Evolutionary conservation across 2,329 filamentous ascomycete species (phyloP).

Genomic region (Cercospora sesami): DNA sequence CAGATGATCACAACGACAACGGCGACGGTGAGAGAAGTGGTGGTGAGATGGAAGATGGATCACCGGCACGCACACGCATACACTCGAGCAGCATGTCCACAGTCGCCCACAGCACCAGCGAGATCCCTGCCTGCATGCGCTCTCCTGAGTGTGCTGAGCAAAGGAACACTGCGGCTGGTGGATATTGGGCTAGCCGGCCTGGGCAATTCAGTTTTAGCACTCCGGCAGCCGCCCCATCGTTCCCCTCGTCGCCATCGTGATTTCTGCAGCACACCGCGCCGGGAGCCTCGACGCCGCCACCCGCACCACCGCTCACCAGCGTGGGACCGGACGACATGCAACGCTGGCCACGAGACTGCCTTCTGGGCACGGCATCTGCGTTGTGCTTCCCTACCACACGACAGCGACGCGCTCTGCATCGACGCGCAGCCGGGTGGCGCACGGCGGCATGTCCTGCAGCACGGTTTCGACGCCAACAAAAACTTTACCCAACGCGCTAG

Average conservation of each 20-base stretch:
- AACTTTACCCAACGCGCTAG: constrained; percentile 1
- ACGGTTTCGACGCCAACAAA: constrained; percentile 23
- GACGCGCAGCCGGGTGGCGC: constrained; percentile 3
- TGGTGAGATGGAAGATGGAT: not conserved
- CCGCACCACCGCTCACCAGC: not conserved
- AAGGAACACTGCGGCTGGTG: not conserved
- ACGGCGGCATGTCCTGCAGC: constrained; percentile 8
- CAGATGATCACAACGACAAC: not conserved
- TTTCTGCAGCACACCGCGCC: not conserved
- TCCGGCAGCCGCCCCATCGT: not conserved
- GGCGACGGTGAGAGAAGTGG: not conserved
- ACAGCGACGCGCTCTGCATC: constrained; percentile 12
- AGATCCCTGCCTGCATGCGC: not conserved
- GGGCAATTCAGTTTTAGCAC: constrained; percentile 8
- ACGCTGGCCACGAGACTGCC: not conserved
- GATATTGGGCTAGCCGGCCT: not conserved
- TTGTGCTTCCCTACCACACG: not conserved
- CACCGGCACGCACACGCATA: not conserved
- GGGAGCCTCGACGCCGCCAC: not conserved
- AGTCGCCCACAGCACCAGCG: not conserved
- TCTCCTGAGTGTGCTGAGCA: not conserved
- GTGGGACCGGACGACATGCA: not conserved
- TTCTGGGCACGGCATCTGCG: not conserved
- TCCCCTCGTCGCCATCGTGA: constrained; percentile 7
- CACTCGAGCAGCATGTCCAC: not conserved